Evolutionary conservation across 2,329 filamentous ascomycete genomes (phyloP), one percentile per base, ranked within the genome.

Genomic region (Colletotrichum tanaceti): DNA sequence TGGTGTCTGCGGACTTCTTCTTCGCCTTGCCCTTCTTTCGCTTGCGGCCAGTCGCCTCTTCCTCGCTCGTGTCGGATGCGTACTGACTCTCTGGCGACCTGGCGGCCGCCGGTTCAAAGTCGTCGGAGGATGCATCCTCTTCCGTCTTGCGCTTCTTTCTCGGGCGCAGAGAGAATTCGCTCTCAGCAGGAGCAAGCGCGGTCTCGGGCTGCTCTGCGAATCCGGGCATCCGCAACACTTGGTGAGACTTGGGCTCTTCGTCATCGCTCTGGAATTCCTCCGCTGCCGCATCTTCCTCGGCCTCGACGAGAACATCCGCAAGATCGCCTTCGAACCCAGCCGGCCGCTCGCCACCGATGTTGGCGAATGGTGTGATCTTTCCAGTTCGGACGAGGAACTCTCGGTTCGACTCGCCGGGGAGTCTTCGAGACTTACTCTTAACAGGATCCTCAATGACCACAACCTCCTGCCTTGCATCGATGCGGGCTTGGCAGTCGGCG

Each of bases 301-400:
- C 93, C 76, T 97, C 93, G 16, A 94, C 82, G 67, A 97, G 86
- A 2, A 90, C 91, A 74, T 94, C 90, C 13, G 91, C 91, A 18
- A 97, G 83, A 68, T 90, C 90, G 2, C 91, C 91, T 52, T 90
- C 85, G 3, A 89, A 84, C 3, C 86, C 88, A 35, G 87, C 83
- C 4, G 84, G 84, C 1, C 89, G 82, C n/a, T 87, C 85, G 16
- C 88, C 85, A 32, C 89, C 89, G 73, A 97, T 87, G 71, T 91
- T 92, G 9, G 94, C 92, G 75, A 99, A 99, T 0, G 96, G 96
- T 0, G 96, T 99, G 73, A 99, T 98, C 80, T 98, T 98, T 70
- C 96, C 96, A 0, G 95, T 99, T 35, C 96, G 90, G 57, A 99
- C 96, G 54, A 99, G 86, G 77, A 92, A 99, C 54, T 97, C 94